Evolutionary conservation across 305 asterid genomes (phyloP), one percentile per base, ranked within the genome.

Genomic region (Andrographis paniculata): DNA sequence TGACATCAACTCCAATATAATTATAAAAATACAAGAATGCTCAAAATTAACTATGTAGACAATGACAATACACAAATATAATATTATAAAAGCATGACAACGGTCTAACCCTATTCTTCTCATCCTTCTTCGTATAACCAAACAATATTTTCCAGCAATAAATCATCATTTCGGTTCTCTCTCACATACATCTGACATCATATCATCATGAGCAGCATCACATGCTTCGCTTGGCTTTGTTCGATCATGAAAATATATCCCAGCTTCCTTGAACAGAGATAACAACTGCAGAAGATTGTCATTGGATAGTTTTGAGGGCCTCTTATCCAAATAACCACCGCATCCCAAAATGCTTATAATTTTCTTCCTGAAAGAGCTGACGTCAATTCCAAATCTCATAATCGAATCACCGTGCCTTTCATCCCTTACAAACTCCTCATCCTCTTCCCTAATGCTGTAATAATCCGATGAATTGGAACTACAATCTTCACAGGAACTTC

Each of bases 261-360:
- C 95, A 50, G 73, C 78, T 61, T 67, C 77, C 69, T 92, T 91
- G 27, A 92, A 69, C 57, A 72, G 55, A 58, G 74, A 75, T 55
- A 87, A 63, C 74, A 92, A 55, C 58, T 58, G 64, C 50, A 83
- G 54, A 64, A 91, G 68, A 54, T 84, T 93, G 47, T 71, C 70
- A 0, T 77, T 73, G 1, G 85, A 59, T 56, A 84, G 62, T 63
- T 92, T 92, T 11, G 85, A 59, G 18, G 99, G 93, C 60, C 99
- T 84, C 76, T 76, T 87, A 24, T 86, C 82, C 67, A 45, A 66
- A 63, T 67, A 84, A 17, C 79, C 85, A 61, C 78, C 45, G 1
- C 71, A 55, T 44, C 72, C 83, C 40, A 91, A 62, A 48, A 77
- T 45, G 10, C 64, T 62, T 11, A 62, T 24, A 5, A 84, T 47